These are phyloP conservation scores for Colletotrichum ledebouriae DNA, from an alignment of 2,329 filamentous ascomycete genomes.

Conservation along the genomic window DNA sequence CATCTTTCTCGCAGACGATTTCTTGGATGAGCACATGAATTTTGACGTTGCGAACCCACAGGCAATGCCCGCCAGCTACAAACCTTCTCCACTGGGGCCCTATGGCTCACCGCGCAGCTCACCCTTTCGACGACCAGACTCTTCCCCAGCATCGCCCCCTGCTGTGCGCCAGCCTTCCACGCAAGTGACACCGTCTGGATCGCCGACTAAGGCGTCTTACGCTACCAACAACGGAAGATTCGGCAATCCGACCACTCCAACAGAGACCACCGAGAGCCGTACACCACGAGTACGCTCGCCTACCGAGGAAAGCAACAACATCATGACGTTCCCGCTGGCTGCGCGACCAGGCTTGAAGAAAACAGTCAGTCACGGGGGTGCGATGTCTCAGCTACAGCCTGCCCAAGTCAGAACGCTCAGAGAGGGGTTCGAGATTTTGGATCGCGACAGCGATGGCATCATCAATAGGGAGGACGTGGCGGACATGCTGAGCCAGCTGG, in stretches of 20 bases:
- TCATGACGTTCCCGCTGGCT: conserved; percentile 55
- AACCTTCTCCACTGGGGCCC: conserved; percentile 75
- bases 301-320: conserved; percentile 46
- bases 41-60: conserved; percentile 46
- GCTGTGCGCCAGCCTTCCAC: conserved; percentile 68
- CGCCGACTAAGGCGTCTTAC: conserved; percentile 64
- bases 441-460: conserved; percentile 86
- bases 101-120: conserved; percentile 78
- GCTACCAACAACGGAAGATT: conserved; percentile 49
- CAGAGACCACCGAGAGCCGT: conserved; percentile 54
- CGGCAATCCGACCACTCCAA: conserved; percentile 58
- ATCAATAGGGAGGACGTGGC: conserved; percentile 87
- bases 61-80: conserved; percentile 72
- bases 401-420: conserved; percentile 88
- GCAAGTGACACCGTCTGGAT: conserved; percentile 68
- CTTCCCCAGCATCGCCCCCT: conserved; percentile 74
- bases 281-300: conserved; percentile 52
- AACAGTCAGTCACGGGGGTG: conserved; percentile 61
- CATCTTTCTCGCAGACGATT: conserved; percentile 26
- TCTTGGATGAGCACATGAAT: conserved; percentile 38
- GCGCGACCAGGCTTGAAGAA: conserved; percentile 51
- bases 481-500: conserved; percentile 89
- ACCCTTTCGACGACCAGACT: conserved; percentile 71
- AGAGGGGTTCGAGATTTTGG: conserved; percentile 93
- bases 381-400: conserved; percentile 81